These are phyloP conservation scores for Erodium trifolium DNA, from an alignment of 441 rosid species.

Conservation along the genomic window DNA sequence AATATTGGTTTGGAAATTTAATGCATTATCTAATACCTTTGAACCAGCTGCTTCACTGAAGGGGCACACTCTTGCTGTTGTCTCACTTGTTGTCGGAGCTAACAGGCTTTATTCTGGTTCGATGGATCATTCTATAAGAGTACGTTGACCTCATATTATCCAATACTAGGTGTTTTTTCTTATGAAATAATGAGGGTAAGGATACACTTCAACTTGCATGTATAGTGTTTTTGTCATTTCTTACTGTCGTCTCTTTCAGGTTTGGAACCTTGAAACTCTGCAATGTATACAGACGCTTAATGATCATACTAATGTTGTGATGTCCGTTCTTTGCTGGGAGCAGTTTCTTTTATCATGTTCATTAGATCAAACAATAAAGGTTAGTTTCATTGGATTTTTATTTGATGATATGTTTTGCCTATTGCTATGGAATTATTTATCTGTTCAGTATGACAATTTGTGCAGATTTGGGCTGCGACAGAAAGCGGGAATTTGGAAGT, in stretches of 20 bases:
- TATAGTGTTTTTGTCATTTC: not conserved
- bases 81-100: constrained; percentile 85
- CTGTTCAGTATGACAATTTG: constrained; percentile 4
- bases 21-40: constrained; percentile 51
- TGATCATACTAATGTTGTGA: constrained; percentile 77
- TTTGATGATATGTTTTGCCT: not conserved
- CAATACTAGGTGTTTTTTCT: not conserved
- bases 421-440: not conserved
- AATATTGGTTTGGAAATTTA: constrained; percentile 85
- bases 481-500: constrained; percentile 95
- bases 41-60: constrained; percentile 75
- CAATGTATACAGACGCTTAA: constrained; percentile 83
- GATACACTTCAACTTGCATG: not conserved
- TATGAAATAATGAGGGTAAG: not conserved
- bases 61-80: constrained; percentile 68
- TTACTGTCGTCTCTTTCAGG: constrained; percentile 33
- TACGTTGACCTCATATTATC: constrained; percentile 21
- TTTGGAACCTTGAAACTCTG: constrained; percentile 85
- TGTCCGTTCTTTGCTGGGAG: constrained; percentile 99
- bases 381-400: constrained; percentile 16
- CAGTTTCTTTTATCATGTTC: constrained; percentile 96
- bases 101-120: constrained; percentile 92
- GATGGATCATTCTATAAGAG: constrained; percentile 82
- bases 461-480: constrained; percentile 86
- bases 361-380: constrained; percentile 89